Conservation (phyloP, 768 basidiomycete species). For the Chalciporus chontae region DNA sequence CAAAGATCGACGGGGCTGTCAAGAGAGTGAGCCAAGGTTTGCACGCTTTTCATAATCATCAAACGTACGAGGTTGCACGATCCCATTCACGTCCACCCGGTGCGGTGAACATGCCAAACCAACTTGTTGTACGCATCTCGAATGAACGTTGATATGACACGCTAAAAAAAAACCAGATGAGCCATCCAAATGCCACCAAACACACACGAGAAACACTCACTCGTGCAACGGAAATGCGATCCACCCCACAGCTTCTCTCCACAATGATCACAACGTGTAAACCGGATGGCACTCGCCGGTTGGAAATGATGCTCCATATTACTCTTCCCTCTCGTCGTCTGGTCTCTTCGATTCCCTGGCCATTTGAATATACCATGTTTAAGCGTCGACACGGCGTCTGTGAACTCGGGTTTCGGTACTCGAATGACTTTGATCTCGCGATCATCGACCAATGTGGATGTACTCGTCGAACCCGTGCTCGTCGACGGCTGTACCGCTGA, state of each 20-base stretch:
- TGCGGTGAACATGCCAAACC: slow-evolving; percentile 64
- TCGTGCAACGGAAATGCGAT: slow-evolving; percentile 84
- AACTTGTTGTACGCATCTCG: slow-evolving; percentile 74
- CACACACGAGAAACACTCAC: slow-evolving; percentile 46
- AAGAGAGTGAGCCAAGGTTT: slow-evolving; percentile 11
- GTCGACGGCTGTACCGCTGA: slow-evolving; percentile 11
- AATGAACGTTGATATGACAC: slow-evolving; percentile 84
- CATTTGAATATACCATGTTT: slow-evolving; percentile 69
- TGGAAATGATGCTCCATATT: slow-evolving; percentile 80
- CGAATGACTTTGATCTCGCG: slow-evolving; percentile 26
- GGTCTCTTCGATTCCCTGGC: slow-evolving; percentile 57
- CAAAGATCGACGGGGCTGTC: slow-evolving; percentile 87
- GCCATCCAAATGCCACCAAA: neutral
- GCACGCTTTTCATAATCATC: neutral
- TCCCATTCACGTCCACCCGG: slow-evolving; percentile 23
- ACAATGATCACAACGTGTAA: slow-evolving; percentile 93
- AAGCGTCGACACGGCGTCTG: slow-evolving; percentile 47
- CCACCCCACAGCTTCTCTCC: slow-evolving; percentile 99
- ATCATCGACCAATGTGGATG: slow-evolving; percentile 24
- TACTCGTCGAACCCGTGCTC: slow-evolving; percentile 18
- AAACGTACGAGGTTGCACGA: slow-evolving; percentile 18
- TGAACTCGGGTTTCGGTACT: slow-evolving; percentile 26
- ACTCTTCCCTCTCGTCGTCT: slow-evolving; percentile 36
- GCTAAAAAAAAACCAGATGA: slow-evolving; percentile 39
- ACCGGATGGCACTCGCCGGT: slow-evolving; percentile 81